phyloP scores from a whole-genome alignment of 2,329 filamentous ascomycete species.

The Trichothecium sympodiale region DNA sequence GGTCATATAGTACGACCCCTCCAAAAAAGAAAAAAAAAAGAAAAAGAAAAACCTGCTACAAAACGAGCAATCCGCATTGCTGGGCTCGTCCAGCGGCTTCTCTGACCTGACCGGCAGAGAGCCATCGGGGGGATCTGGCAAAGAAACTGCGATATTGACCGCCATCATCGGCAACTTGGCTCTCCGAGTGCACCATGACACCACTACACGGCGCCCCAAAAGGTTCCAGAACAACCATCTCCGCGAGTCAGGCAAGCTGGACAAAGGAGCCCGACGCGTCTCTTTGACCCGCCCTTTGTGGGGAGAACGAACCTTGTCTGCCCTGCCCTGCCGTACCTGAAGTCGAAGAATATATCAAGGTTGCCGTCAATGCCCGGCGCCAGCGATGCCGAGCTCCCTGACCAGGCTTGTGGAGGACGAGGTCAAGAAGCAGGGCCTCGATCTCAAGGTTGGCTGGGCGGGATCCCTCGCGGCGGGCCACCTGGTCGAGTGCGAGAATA shows the following conservation, averaged over 20 bases:
- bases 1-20: no score
- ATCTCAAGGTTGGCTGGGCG: constrained; percentile 25
- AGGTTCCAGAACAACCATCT: constrained; percentile 14
- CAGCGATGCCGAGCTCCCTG: constrained; percentile 20
- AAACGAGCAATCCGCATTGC: constrained; percentile 28
- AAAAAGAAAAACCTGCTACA: no score
- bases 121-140: constrained; percentile 27
- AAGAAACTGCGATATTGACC: constrained; percentile 21
- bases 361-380: constrained; percentile 27
- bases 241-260: constrained; percentile 10
- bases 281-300: constrained; percentile 23
- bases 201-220: constrained; percentile 16
- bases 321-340: constrained; percentile 20
- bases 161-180: constrained; percentile 19
- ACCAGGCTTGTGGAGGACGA: constrained; percentile 14
- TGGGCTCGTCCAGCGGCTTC: constrained; percentile 29
- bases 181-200: constrained; percentile 21
- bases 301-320: constrained; percentile 30
- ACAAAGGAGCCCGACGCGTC: constrained; percentile 2
- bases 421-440: constrained; percentile 15
- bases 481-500: constrained; percentile 32
- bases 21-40: constrained; percentile 12
- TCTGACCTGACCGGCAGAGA: constrained; percentile 29
- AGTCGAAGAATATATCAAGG: constrained; percentile 18
- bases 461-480: constrained; percentile 36